These are phyloP conservation scores for Hymenoscyphus fructigenus DNA, from an alignment of 2,329 filamentous ascomycete genomes.

Conservation along the genomic window DNA sequence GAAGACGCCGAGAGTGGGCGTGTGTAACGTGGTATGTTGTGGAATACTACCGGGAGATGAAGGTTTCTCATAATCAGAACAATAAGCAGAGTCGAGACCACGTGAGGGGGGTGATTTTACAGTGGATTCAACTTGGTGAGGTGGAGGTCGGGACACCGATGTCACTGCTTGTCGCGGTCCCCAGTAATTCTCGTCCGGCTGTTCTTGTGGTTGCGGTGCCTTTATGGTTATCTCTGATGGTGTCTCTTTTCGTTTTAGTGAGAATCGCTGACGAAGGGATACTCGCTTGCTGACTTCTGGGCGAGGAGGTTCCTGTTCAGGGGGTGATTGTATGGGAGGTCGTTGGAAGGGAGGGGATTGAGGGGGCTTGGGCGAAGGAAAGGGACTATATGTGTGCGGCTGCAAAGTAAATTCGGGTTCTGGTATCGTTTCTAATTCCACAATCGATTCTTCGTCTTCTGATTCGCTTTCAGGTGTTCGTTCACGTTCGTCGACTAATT, in stretches of 20 bases:
- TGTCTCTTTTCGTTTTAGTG: constrained; percentile 30
- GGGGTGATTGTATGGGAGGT: constrained; percentile 14
- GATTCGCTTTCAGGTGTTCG: constrained; percentile 25
- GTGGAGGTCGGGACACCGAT: constrained; percentile 11
- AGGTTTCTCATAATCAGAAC: constrained; percentile 34
- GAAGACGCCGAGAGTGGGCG: constrained; percentile 7
- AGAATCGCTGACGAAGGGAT: constrained; percentile 34
- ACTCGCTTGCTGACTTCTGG: constrained; percentile 27
- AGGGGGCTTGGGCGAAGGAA: constrained; percentile 24
- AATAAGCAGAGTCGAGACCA: constrained; percentile 37
- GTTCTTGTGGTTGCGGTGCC: constrained; percentile 11
- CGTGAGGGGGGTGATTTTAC: constrained; percentile 30
- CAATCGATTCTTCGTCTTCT: constrained; percentile 11
- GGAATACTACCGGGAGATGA: constrained; percentile 18
- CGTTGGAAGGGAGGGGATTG: constrained; percentile 13
- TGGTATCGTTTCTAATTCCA: constrained; percentile 18
- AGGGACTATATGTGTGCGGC: constrained; percentile 35
- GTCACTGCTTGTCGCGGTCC: constrained; percentile 22
- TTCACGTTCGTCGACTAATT: constrained; percentile 33
- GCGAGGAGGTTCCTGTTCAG: constrained; percentile 7
- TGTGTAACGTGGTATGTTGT: constrained; percentile 3
- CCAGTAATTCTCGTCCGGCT: constrained; percentile 19
- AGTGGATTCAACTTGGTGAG: constrained; percentile 17
- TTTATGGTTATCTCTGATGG: constrained; percentile 20
- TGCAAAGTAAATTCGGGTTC: constrained; percentile 34